Conservation (phyloP, 2,329 filamentous ascomycete genomes). For the Ambrosiella cleistominuta region DNA sequence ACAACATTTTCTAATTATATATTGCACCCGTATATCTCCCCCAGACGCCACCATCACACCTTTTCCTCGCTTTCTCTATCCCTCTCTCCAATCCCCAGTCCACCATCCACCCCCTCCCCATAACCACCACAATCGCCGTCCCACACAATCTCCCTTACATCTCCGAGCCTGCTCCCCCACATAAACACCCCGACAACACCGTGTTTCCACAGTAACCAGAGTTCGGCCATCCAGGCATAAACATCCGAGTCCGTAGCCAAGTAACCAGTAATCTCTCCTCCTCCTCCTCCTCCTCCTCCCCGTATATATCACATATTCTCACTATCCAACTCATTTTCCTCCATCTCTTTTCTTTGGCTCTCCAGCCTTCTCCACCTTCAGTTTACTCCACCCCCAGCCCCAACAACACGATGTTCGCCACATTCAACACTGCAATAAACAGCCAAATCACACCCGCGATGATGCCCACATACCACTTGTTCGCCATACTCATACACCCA, state of each 20-base stretch:
- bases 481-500: slow-evolving; percentile 44
- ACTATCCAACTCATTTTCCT: background rate
- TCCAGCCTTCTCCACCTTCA: background rate
- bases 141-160: background rate
- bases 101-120: background rate
- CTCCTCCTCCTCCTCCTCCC: too few species aligned
- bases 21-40: background rate
- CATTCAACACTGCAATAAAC: slow-evolving; percentile 59
- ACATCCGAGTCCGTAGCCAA: too few species aligned
- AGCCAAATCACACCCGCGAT: slow-evolving; percentile 49
- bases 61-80: background rate
- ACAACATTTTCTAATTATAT: too few species aligned
- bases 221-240: too few species aligned
- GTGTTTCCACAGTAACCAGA: too few species aligned
- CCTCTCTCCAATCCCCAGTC: background rate
- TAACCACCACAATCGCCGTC: background rate
- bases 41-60: background rate
- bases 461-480: slow-evolving; percentile 45
- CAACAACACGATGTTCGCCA: slow-evolving; percentile 50
- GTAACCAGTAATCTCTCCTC: too few species aligned
- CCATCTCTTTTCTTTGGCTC: background rate
- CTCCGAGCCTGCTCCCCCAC: background rate
- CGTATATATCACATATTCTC: background rate
- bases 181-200: too few species aligned
- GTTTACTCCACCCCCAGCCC: slow-evolving; percentile 18